Conservation (phyloP, 306 rosid genomes). For the Glycine tomentella region DNA sequence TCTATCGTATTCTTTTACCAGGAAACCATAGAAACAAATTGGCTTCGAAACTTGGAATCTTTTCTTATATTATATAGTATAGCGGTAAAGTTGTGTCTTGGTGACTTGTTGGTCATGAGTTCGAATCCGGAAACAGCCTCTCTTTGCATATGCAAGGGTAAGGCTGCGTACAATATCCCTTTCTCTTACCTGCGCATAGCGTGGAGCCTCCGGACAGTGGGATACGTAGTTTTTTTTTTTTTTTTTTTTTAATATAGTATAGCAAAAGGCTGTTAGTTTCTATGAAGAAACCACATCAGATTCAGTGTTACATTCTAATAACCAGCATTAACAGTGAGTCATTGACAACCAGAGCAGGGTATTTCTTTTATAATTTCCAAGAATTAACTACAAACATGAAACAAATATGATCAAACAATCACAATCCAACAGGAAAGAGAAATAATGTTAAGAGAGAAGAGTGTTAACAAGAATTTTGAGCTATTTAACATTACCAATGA, state of each 20-base stretch:
- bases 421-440: slow-evolving; percentile 11
- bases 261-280: slow-evolving; percentile 6
- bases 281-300: background rate
- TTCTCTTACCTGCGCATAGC: too few species aligned
- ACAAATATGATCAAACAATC: slow-evolving; percentile 10
- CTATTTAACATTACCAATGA: slow-evolving; percentile 14
- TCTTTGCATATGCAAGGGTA: too few species aligned
- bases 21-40: background rate
- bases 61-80: background rate
- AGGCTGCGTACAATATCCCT: too few species aligned
- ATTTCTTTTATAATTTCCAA: background rate
- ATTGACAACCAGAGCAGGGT: background rate
- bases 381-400: slow-evolving; percentile 8
- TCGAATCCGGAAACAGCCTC: too few species aligned
- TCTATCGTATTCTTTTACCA: slow-evolving; percentile 11
- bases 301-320: slow-evolving; percentile 18
- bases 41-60: background rate
- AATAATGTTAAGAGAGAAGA: background rate
- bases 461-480: background rate
- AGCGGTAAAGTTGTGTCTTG: too few species aligned
- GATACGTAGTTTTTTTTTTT: too few species aligned
- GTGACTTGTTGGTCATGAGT: too few species aligned
- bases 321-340: slow-evolving; percentile 6
- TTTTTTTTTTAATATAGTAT: too few species aligned
- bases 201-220: too few species aligned